phyloP scores from a whole-genome alignment of 1,139 yeast genomes.

The Blastobotrys aristatus region DNA sequence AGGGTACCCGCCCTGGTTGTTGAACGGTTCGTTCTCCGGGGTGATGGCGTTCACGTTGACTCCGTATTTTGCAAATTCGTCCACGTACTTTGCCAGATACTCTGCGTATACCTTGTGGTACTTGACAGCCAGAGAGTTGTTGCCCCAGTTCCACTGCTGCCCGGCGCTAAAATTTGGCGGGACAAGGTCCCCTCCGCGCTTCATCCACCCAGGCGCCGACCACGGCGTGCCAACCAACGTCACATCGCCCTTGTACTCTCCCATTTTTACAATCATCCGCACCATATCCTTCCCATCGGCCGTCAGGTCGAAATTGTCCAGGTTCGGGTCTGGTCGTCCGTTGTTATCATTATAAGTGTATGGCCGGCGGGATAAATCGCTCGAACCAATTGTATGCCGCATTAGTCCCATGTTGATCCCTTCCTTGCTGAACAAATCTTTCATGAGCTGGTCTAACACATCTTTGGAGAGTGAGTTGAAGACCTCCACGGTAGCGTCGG shows the following conservation, averaged over 20 bases:
- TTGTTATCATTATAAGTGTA: slow-evolving; percentile 10
- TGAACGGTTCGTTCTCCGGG: slow-evolving; percentile 16
- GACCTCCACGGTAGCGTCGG: slow-evolving; percentile 11
- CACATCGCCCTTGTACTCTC: slow-evolving; percentile 15
- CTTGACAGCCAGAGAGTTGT: slow-evolving; percentile 3
- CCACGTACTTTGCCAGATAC: slow-evolving; percentile 16
- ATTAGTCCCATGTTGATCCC: slow-evolving; percentile 16
- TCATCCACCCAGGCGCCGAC: slow-evolving; percentile 23
- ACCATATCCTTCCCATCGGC: slow-evolving; percentile 13
- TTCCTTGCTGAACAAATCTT: slow-evolving; percentile 13
- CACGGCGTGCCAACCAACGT: slow-evolving; percentile 18
- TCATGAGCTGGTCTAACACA: slow-evolving; percentile 11
- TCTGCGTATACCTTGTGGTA: slow-evolving; percentile 9
- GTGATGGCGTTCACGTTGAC: slow-evolving; percentile 14
- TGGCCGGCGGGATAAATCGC: slow-evolving; percentile 6
- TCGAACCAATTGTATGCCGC: slow-evolving; percentile 13
- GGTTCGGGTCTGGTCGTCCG: slow-evolving; percentile 5
- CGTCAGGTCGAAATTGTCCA: slow-evolving; percentile 9
- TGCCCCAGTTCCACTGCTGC: not conserved
- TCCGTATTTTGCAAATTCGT: slow-evolving; percentile 10
- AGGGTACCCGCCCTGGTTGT: slow-evolving; percentile 15
- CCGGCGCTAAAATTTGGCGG: not conserved
- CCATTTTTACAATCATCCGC: slow-evolving; percentile 13
- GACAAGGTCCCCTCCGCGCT: slow-evolving; percentile 12
- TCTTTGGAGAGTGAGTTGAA: slow-evolving; percentile 5